phyloP scores from a whole-genome alignment of 331 rosid species.

The Dryas integrifolia region DNA sequence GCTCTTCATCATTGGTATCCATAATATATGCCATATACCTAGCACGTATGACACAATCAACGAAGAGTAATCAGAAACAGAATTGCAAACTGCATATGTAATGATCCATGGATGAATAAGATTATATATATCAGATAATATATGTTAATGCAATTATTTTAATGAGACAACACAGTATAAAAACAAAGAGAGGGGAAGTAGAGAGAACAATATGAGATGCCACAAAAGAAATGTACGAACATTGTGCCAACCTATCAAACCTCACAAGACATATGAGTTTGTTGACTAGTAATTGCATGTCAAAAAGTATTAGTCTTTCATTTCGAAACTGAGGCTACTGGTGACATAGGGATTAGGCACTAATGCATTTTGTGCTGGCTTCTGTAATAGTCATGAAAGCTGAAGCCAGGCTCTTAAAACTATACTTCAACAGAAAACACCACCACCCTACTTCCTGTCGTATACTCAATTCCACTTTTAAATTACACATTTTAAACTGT shows the following conservation, averaged over 20 bases:
- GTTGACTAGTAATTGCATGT: neutral
- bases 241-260: neutral
- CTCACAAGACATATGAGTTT: neutral
- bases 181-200: neutral
- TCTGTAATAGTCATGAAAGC: neutral
- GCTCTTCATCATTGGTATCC: slow-evolving; percentile 99
- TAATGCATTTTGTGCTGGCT: neutral
- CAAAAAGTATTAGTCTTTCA: neutral
- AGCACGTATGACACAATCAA: slow-evolving; percentile 24
- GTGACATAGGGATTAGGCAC: neutral
- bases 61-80: slow-evolving; percentile 3
- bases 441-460: neutral
- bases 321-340: neutral
- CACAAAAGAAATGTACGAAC: neutral
- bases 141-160: too few relatives aligned
- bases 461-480: neutral
- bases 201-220: neutral
- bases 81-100: neutral
- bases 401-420: neutral
- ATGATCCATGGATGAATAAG: neutral
- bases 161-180: neutral
- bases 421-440: neutral
- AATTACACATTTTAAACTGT: neutral
- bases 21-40: slow-evolving; percentile 99
- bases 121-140: neutral